phyloP scores from a whole-genome alignment of 441 rosid species.

The Macaranga tanarius region DNA sequence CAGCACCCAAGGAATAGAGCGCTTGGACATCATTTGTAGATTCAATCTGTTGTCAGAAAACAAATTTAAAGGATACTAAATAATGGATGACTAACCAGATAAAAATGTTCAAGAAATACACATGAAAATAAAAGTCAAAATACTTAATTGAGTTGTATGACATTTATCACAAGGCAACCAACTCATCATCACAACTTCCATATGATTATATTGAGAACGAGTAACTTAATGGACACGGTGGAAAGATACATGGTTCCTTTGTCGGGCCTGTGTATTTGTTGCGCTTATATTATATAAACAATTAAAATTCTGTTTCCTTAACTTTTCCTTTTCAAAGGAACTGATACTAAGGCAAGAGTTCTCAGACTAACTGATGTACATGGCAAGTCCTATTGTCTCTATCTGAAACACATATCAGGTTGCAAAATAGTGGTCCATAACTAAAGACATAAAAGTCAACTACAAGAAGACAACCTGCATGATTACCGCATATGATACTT shows the following conservation, averaged over 20 bases:
- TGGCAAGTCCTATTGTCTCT: neutral
- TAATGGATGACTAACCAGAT: neutral
- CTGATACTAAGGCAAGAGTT: neutral
- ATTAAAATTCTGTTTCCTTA: neutral
- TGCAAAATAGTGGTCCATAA: neutral
- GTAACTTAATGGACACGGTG: no score
- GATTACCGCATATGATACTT: neutral
- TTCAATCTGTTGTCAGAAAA: conserved; percentile 51
- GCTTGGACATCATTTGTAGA: conserved; percentile 53
- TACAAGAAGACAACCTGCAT: neutral
- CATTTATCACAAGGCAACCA: neutral
- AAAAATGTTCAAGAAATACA: neutral
- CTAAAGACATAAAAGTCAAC: neutral
- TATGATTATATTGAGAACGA: neutral
- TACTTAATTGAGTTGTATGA: no score
- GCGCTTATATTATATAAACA: neutral
- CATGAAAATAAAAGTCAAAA: no score
- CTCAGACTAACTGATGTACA: neutral
- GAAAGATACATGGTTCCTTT: neutral
- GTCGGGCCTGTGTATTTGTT: neutral
- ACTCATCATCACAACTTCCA: neutral
- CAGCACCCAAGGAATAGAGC: conserved; percentile 65
- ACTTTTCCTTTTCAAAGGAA: neutral
- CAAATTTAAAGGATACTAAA: conserved; percentile 9
- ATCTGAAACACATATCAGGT: neutral